Evolutionary conservation across 306 rosid species (phyloP).

Genomic region (Acacia melanoxylon): DNA sequence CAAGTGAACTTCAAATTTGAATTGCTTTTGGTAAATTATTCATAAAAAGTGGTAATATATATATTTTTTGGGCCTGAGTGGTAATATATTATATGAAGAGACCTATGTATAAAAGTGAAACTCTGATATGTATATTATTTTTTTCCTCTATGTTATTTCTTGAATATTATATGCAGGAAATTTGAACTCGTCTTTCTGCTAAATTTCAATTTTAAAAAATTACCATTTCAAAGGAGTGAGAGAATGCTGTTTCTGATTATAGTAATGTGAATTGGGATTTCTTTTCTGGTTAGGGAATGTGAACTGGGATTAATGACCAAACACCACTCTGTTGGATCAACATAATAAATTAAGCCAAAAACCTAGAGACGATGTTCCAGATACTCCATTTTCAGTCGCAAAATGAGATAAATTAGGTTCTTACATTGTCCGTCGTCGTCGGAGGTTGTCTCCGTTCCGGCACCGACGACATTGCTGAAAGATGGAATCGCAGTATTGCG

Average conservation of each 20-base stretch:
- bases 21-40: not conserved
- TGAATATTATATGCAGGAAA: not conserved
- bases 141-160: not conserved
- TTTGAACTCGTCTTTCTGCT: not conserved
- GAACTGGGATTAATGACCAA: not conserved
- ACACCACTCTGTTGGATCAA: not conserved
- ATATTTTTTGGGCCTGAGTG: no score
- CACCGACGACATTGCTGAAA: constrained; percentile 32
- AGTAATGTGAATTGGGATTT: no score
- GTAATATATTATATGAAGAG: not conserved
- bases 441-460: constrained; percentile 49
- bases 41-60: no score
- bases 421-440: constrained; percentile 50
- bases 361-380: not conserved
- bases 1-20: not conserved
- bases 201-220: not conserved
- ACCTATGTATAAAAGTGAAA: not conserved
- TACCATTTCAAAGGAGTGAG: not conserved
- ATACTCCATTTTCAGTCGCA: not conserved
- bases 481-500: constrained; percentile 47
- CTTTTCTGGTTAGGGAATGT: not conserved
- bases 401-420: constrained; percentile 12
- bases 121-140: not conserved
- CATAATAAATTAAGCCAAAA: not conserved
- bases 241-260: not conserved